These are phyloP conservation scores for Colletotrichum somersetense DNA, from an alignment of 2,329 filamentous ascomycete genomes.

Conservation along the genomic window DNA sequence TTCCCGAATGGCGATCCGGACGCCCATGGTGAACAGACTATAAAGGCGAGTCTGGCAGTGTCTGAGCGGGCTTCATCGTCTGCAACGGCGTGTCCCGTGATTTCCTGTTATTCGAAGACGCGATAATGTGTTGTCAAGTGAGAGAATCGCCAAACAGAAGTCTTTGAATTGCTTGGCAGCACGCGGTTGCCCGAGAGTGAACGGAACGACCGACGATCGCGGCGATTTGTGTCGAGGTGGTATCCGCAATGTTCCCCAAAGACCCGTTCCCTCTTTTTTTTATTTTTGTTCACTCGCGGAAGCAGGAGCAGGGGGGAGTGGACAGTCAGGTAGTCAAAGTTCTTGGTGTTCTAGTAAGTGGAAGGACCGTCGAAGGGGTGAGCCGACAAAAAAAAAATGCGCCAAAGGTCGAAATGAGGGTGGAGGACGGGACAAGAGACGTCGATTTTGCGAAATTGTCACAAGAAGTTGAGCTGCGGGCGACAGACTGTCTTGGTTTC, in stretches of 20 bases:
- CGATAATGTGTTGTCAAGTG: slow-evolving; percentile 7
- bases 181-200: slow-evolving; percentile 16
- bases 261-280: slow-evolving; percentile 8
- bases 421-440: slow-evolving; percentile 3
- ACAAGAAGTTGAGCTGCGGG: slow-evolving; percentile 12
- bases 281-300: neutral
- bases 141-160: neutral
- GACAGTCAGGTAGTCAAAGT: neutral
- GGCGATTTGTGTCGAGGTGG: slow-evolving; percentile 7
- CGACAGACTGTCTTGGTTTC: slow-evolving; percentile 15
- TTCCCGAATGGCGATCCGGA: slow-evolving; percentile 89
- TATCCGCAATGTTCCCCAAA: slow-evolving; percentile 22
- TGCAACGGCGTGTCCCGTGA: slow-evolving; percentile 19
- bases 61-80: slow-evolving; percentile 40
- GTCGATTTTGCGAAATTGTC: slow-evolving; percentile 10
- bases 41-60: slow-evolving; percentile 32
- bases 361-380: neutral
- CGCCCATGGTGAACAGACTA: slow-evolving; percentile 52
- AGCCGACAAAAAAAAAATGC: neutral
- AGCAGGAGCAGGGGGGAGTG: neutral
- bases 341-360: neutral
- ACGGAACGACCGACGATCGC: slow-evolving; percentile 4
- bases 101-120: neutral
- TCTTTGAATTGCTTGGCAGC: slow-evolving; percentile 31
- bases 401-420: slow-evolving; percentile 16